Conservation (phyloP, 2,329 filamentous ascomycete genomes). For the Penicillium freii region DNA sequence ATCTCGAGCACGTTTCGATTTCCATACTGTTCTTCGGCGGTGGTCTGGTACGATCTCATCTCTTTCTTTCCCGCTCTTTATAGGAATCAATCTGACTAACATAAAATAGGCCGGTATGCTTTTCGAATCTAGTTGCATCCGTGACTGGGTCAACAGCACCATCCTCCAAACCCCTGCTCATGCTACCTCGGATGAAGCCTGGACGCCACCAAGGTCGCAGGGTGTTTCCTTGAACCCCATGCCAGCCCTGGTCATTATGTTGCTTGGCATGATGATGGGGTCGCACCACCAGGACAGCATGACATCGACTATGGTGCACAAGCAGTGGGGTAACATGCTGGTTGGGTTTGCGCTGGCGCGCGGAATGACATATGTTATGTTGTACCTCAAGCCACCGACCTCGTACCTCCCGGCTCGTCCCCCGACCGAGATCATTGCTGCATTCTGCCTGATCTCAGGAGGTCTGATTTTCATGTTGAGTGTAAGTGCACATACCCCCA, state of each 20-base stretch:
- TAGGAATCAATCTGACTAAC: constrained; percentile 2
- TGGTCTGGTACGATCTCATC: constrained; percentile 61
- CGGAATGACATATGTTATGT: constrained; percentile 72
- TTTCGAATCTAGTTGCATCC: constrained; percentile 70
- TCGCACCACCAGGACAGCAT: constrained; percentile 81
- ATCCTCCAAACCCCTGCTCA: constrained; percentile 44
- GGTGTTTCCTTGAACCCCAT: constrained; percentile 80
- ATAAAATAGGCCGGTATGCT: constrained; percentile 69
- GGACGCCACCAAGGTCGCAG: constrained; percentile 65
- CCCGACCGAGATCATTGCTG: constrained; percentile 81
- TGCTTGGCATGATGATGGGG: constrained; percentile 93
- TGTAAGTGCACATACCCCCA: constrained; percentile 51
- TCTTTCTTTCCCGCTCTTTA: not conserved
- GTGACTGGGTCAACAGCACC: constrained; percentile 54
- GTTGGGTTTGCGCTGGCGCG: constrained; percentile 77
- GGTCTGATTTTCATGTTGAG: constrained; percentile 92
- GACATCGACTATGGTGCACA: constrained; percentile 87
- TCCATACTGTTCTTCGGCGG: constrained; percentile 92
- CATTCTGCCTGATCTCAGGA: constrained; percentile 83
- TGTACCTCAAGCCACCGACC: constrained; percentile 76
- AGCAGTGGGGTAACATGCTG: constrained; percentile 87
- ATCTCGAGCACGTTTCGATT: constrained; percentile 90
- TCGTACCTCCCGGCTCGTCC: constrained; percentile 80
- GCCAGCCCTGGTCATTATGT: constrained; percentile 78
- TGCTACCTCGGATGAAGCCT: constrained; percentile 49